phyloP scores from a whole-genome alignment of 2,329 filamentous ascomycete species.

The Colletotrichum euphorbiae region DNA sequence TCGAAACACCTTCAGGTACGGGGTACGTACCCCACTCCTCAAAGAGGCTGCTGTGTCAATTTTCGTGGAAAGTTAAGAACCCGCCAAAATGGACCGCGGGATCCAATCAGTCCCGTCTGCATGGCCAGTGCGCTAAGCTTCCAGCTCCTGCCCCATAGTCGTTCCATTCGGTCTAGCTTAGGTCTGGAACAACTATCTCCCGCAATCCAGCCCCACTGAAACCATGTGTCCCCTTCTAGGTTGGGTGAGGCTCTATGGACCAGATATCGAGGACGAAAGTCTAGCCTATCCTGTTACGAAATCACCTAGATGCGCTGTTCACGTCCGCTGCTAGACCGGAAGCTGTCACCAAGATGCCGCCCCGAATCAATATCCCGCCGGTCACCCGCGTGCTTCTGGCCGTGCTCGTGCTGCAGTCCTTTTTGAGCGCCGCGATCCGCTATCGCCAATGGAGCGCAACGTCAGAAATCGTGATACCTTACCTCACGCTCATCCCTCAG shows the following conservation, averaged over 20 bases:
- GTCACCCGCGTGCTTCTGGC: conserved; percentile 87
- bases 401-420: conserved; percentile 78
- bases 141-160: not conserved
- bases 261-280: conserved; percentile 27
- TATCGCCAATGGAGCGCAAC: conserved; percentile 75
- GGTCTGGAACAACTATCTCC: conserved; percentile 14
- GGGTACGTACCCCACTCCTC: conserved; percentile 11
- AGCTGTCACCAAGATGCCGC: conserved; percentile 69
- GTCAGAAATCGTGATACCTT: conserved; percentile 80
- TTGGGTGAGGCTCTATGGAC: conserved; percentile 17
- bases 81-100: conserved; percentile 27
- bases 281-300: conserved; percentile 32
- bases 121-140: conserved; percentile 31
- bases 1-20: not conserved
- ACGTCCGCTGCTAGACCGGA: conserved; percentile 32
- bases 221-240: conserved; percentile 28
- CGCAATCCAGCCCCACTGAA: conserved; percentile 11
- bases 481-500: conserved; percentile 87
- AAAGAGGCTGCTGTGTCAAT: conserved; percentile 22
- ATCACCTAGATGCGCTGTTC: conserved; percentile 34
- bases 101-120: conserved; percentile 27
- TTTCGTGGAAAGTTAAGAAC: conserved; percentile 14
- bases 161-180: not conserved
- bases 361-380: conserved; percentile 91
- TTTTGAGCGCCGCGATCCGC: conserved; percentile 84